Evolutionary conservation across 2,329 filamentous ascomycete species (phyloP).

Genomic region (Pezicula neosporulosa): DNA sequence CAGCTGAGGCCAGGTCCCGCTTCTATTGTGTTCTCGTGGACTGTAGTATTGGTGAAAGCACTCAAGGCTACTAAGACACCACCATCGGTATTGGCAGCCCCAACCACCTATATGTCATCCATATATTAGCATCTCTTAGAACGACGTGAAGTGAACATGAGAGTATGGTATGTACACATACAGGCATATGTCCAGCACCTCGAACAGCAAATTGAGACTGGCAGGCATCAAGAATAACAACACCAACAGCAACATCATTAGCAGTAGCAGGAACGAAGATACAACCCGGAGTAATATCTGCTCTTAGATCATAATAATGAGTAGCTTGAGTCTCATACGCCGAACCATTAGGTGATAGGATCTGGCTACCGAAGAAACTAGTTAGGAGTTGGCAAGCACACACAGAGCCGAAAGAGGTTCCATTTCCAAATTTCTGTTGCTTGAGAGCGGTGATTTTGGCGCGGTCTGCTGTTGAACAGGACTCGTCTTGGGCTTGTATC

Average conservation of each 20-base stretch:
- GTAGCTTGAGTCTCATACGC: slow-evolving; percentile 1
- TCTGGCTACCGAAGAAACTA: not conserved
- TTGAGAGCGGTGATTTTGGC: too few relatives aligned
- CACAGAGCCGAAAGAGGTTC: too few relatives aligned
- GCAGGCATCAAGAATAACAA: slow-evolving; percentile 1
- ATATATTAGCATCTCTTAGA: not conserved
- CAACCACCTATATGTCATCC: not conserved
- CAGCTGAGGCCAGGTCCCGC: slow-evolving; percentile 5
- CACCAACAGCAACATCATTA: slow-evolving; percentile 1
- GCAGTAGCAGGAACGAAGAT: slow-evolving; percentile 2
- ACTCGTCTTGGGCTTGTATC: too few relatives aligned
- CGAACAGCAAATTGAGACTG: slow-evolving; percentile 6
- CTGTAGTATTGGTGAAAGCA: not conserved
- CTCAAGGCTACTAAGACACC: slow-evolving; percentile 5
- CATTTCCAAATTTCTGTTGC: too few relatives aligned
- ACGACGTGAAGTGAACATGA: not conserved
- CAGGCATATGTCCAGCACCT: slow-evolving; percentile 5
- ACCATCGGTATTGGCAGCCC: slow-evolving; percentile 5
- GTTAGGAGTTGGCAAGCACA: too few relatives aligned
- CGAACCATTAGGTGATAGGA: not conserved
- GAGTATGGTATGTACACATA: not conserved
- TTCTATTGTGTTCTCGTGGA: not conserved
- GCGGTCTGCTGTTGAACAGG: too few relatives aligned
- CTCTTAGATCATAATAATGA: slow-evolving; percentile 2
- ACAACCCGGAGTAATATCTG: slow-evolving; percentile 2